Base-by-base conservation (phyloP, 2,329 filamentous ascomycete genomes). In the Bertia moriformis region DNA sequence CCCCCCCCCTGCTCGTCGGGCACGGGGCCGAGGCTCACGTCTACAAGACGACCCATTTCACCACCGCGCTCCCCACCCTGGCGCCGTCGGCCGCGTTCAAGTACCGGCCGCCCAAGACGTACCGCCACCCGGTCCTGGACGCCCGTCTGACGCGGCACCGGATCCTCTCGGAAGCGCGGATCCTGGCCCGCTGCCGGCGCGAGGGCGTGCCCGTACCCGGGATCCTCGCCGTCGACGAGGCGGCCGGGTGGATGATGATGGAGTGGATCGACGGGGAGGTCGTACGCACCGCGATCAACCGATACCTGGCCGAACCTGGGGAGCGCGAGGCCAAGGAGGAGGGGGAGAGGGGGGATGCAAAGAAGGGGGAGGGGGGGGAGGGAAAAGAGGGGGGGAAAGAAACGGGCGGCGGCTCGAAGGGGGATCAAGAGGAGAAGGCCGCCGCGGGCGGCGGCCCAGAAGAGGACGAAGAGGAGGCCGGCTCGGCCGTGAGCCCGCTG, bases 1-100 rank as follows among this genome's bases (percentile, higher is more conserved):
- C 66, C 48, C 59, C 72, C 38, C 76, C 85, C 45, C 59, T 55
- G 38, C 82, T 94, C 52, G 74, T 96, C 49, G 80, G 85, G 41
- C 91, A 96, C 69, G 91, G 91, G 61, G 91, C 91, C 55, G 91
- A 98, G 73, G 88, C 85, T 43, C 85, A 89, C 46, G 75, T 98
- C 54, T 96, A 93, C 73, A 80, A 78, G 58, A 89, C 85, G 14
- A 78, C 74, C 40, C 93, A 85, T 62, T 78, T 95, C 40, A n/a
- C n/a, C n/a, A n/a, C n/a, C 57, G 70, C 1, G 71, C 83, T 29
- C 56, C 66, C 41, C 66, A 73, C 7, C 73, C 81, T 13, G 83
- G 78, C 54, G 7, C 22, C 22, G 22, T 27, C 22, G n/a, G 22
- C 22, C 7, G 85, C 89, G 1, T 74, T 96, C 45, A 98, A 98